A percentile compares a stretch with the other conserved stretches of the same genome.
These are phyloP conservation scores for Candida glaebosa DNA, from an alignment of 805 yeast genomes.

Conservation along the genomic window DNA sequence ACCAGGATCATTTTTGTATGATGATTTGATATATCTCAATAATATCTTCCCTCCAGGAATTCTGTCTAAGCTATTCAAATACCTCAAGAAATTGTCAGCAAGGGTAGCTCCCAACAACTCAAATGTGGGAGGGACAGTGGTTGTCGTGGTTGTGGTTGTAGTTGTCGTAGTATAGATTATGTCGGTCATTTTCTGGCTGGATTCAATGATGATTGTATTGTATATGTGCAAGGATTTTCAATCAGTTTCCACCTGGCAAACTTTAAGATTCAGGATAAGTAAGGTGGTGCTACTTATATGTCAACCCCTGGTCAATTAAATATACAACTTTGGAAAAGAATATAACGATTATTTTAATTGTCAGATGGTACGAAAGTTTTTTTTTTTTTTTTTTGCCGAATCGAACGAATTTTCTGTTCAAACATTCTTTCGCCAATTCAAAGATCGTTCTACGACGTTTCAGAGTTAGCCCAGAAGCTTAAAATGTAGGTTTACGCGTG, in stretches of 20 bases:
- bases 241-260: too few relatives aligned
- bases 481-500: too few relatives aligned
- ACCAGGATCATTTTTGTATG: slow-evolving; percentile 91
- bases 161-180: slow-evolving; percentile 20
- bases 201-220: too few relatives aligned
- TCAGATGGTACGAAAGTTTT: not conserved
- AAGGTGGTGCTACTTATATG: too few relatives aligned
- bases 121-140: slow-evolving; percentile 34
- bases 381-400: not conserved
- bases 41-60: slow-evolving; percentile 59
- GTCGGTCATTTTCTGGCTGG: slow-evolving; percentile 3
- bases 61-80: slow-evolving; percentile 31
- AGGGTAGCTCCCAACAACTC: slow-evolving; percentile 32
- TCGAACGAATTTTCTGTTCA: not conserved
- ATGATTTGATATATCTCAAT: slow-evolving; percentile 71
- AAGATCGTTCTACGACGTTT: too few relatives aligned
- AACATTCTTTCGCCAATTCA: too few relatives aligned
- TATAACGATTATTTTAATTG: too few relatives aligned
- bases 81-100: slow-evolving; percentile 30
- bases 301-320: too few relatives aligned
- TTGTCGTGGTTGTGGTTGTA: slow-evolving; percentile 24
- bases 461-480: too few relatives aligned
- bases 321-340: too few relatives aligned
- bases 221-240: too few relatives aligned
- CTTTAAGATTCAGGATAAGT: too few relatives aligned